A percentile compares a stretch with the other conserved stretches of the same genome.
Conservation (phyloP, 176 grass and related monocot species). For the Pontederia crassipes region DNA sequence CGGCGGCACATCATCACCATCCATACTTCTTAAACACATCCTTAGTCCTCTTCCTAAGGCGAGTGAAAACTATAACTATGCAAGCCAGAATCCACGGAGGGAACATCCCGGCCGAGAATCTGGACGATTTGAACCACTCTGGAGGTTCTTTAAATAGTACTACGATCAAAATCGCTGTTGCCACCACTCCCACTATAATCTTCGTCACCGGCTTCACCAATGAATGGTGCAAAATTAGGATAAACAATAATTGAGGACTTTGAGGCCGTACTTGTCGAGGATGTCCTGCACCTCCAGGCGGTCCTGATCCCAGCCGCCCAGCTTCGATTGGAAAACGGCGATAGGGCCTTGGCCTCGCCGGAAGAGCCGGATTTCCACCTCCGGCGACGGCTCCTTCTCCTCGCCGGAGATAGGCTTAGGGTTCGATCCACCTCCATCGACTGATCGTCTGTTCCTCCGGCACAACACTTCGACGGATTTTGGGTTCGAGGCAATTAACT, state of each 20-base stretch:
- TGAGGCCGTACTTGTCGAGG: constrained; percentile 72
- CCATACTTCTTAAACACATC: constrained; percentile 78
- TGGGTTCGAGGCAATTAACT: too few species aligned
- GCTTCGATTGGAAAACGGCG: constrained; percentile 48
- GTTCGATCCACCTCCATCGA: neutral
- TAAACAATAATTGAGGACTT: constrained; percentile 24
- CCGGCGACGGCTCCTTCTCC: constrained; percentile 25
- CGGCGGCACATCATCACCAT: constrained; percentile 21
- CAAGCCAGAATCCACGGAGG: constrained; percentile 91
- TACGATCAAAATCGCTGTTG: constrained; percentile 31
- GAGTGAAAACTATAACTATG: constrained; percentile 57
- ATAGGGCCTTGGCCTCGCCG: constrained; percentile 45
- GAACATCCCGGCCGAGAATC: constrained; percentile 37
- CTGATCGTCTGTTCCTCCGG: too few species aligned
- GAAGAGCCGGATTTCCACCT: constrained; percentile 45
- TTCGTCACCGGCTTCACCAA: constrained; percentile 82
- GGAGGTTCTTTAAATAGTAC: constrained; percentile 58
- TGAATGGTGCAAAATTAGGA: constrained; percentile 45
- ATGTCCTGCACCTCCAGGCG: constrained; percentile 89
- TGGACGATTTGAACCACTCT: constrained; percentile 46
- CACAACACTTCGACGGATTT: too few species aligned
- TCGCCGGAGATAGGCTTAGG: constrained; percentile 39
- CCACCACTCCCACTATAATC: constrained; percentile 44
- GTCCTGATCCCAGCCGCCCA: constrained; percentile 75
- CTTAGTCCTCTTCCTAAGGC: constrained; percentile 78